Percentiles rank a stretch among this genome's conserved stretches.
Conservation (phyloP, 148 eudicot species). For the Rhododendron mucronatum region DNA sequence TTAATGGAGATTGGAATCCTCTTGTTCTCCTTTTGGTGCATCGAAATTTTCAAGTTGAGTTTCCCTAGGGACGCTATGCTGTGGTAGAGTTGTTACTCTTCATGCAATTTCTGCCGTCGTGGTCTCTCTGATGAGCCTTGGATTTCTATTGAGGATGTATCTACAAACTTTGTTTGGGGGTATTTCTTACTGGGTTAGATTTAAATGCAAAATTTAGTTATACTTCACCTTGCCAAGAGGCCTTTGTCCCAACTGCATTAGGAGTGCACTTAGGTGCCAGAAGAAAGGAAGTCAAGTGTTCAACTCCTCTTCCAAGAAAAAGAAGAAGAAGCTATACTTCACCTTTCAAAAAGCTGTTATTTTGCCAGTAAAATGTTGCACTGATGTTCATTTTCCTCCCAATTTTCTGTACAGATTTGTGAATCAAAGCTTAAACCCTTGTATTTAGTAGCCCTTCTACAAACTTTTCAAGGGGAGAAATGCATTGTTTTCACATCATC, state of each 20-base stretch:
- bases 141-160: neutral
- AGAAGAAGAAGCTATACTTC: neutral
- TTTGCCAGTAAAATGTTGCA: neutral
- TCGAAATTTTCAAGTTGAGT: neutral
- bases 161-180: neutral
- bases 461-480: constrained; percentile 69
- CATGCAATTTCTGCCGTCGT: neutral
- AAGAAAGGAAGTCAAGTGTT: neutral
- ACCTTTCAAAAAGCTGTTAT: neutral
- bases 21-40: neutral
- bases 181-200: neutral
- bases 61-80: neutral
- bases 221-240: too few relatives aligned
- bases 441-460: constrained; percentile 69
- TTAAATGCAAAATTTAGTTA: neutral
- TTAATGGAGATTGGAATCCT: neutral
- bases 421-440: constrained; percentile 70
- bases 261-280: neutral
- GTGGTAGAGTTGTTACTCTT: neutral
- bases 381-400: neutral
- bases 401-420: constrained; percentile 60
- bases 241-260: neutral
- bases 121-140: neutral
- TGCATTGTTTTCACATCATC: constrained; percentile 91
- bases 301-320: neutral